These are phyloP conservation scores for Epicoccum sorghinum DNA, from an alignment of 2,329 filamentous ascomycete species.

Conservation along the genomic window DNA sequence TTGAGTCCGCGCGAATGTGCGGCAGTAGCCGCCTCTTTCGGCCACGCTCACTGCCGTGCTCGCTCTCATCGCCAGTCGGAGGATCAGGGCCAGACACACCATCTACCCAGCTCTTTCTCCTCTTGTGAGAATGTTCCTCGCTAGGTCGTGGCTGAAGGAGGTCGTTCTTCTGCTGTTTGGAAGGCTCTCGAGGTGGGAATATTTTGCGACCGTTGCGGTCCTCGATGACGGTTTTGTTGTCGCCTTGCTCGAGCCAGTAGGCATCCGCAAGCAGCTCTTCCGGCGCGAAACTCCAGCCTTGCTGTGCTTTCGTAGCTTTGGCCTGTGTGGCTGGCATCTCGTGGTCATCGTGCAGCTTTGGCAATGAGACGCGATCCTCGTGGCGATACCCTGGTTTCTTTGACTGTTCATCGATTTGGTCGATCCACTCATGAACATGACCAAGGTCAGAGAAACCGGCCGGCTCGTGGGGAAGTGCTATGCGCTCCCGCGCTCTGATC, in stretches of 20 bases:
- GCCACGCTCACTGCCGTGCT: conserved; percentile 45
- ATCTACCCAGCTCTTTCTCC: conserved; percentile 43
- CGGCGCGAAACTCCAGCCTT: conserved; percentile 84
- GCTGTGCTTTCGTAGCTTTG: conserved; percentile 73
- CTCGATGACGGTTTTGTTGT: conserved; percentile 81
- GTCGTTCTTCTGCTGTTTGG: conserved; percentile 30
- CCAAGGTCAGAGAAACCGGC: conserved; percentile 79
- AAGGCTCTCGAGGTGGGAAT: conserved; percentile 53
- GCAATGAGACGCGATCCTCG: conserved; percentile 44
- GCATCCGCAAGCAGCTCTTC: conserved; percentile 87
- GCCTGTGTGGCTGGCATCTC: conserved; percentile 34
- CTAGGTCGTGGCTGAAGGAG: conserved; percentile 39
- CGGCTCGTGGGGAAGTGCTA: conserved; percentile 72
- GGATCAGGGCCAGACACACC: conserved; percentile 33
- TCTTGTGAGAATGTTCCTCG: conserved; percentile 43
- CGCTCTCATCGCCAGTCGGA: conserved; percentile 45
- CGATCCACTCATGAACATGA: conserved; percentile 77
- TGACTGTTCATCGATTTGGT: conserved; percentile 64
- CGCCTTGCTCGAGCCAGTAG: conserved; percentile 84
- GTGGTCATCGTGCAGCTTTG: conserved; percentile 38
- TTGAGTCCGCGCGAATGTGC: conserved; percentile 41
- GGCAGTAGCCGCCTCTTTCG: conserved; percentile 43
- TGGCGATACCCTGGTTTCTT: conserved; percentile 44
- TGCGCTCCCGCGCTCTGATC: conserved; percentile 78
- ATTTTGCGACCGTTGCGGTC: conserved; percentile 78